Evolutionary conservation across 148 eudicot species (phyloP).

Genomic region (Mesembryanthemum crystallinum): DNA sequence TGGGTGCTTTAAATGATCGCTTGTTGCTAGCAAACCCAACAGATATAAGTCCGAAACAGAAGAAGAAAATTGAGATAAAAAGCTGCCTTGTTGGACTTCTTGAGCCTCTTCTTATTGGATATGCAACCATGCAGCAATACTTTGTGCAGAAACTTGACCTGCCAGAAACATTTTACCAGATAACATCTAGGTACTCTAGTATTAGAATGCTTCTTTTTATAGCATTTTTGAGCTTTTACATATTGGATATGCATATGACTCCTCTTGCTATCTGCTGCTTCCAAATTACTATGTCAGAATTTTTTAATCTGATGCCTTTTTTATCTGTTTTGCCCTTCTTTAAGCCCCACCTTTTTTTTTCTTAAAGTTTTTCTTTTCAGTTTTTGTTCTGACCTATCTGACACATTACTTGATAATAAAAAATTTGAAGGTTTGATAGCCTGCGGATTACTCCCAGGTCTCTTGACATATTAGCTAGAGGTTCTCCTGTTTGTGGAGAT

Average conservation of each 20-base stretch:
- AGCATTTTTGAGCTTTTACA: not conserved
- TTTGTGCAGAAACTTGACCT: conserved; percentile 96
- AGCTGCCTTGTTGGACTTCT: conserved; percentile 96
- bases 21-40: conserved; percentile 86
- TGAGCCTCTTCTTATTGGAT: conserved; percentile 97
- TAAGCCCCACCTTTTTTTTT: not conserved
- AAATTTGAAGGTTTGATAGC: conserved; percentile 79
- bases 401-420: conserved; percentile 9
- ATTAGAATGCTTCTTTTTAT: conserved; percentile 14
- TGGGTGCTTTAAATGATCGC: conserved; percentile 95
- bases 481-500: conserved; percentile 98
- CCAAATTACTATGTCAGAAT: not conserved
- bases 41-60: conserved; percentile 82
- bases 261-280: not conserved
- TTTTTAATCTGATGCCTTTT: not conserved
- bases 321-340: not conserved
- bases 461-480: conserved; percentile 87
- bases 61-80: conserved; percentile 81
- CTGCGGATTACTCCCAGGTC: conserved; percentile 94
- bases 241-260: not conserved
- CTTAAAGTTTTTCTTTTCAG: not conserved
- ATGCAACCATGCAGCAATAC: conserved; percentile 90
- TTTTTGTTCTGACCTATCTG: conserved; percentile 17
- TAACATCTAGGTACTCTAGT: conserved; percentile 78
- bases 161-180: conserved; percentile 84